Evolutionary conservation across 163 green algal species (phyloP).

Genomic region (Chlamydomonas reinhardtii): DNA sequence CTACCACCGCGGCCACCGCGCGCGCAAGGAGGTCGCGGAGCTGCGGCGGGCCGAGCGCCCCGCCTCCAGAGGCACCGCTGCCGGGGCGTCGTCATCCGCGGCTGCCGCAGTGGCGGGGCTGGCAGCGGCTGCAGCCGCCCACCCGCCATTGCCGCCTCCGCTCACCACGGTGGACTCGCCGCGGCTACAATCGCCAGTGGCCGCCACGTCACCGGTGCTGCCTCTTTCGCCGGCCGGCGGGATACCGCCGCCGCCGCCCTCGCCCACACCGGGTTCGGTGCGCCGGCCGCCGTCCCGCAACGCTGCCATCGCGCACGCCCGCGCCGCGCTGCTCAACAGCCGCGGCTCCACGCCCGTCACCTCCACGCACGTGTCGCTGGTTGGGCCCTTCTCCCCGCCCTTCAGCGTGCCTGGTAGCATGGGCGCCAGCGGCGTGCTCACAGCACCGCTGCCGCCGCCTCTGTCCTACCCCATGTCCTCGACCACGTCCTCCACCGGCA

Average conservation of each 20-base stretch:
- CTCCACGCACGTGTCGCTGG: neutral
- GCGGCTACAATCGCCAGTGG: neutral
- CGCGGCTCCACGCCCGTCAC: too few relatives aligned
- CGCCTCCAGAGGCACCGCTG: neutral
- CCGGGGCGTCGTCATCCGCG: too few relatives aligned
- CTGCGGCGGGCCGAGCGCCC: neutral
- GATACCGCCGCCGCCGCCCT: neutral
- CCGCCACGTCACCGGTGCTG: neutral
- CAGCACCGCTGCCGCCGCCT: too few relatives aligned
- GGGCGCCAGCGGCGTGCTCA: too few relatives aligned
- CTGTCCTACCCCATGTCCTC: too few relatives aligned
- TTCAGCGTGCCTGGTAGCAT: too few relatives aligned
- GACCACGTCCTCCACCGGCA: too few relatives aligned
- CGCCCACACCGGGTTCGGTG: neutral
- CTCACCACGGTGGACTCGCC: too few relatives aligned
- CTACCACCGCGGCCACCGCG: conserved; percentile 34
- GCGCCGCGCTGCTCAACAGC: neutral
- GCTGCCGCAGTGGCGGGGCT: neutral
- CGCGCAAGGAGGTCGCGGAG: conserved; percentile 36
- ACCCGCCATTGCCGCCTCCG: too few relatives aligned
- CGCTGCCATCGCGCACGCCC: neutral
- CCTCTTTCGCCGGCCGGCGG: neutral
- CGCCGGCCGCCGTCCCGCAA: conserved; percentile 19
- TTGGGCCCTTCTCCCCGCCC: too few relatives aligned
- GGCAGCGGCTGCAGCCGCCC: neutral